These are phyloP conservation scores for Secale cereale DNA, from an alignment of 176 grass and related monocot genomes.

Conservation along the genomic window DNA sequence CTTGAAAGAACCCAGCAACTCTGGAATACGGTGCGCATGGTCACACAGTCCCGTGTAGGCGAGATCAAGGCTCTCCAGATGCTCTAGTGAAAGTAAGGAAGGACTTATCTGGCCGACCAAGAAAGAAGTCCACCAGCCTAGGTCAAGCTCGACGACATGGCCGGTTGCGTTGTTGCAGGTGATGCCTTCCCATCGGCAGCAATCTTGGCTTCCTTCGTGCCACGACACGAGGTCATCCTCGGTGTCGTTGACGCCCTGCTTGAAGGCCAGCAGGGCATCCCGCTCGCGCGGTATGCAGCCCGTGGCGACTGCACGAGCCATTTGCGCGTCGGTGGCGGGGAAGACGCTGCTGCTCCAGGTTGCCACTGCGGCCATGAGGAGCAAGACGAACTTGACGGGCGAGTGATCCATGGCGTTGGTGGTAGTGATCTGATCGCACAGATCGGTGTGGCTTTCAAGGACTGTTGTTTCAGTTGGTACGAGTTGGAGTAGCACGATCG, in stretches of 20 bases:
- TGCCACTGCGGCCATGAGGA: neutral
- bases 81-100: constrained; percentile 18
- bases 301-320: accelerated
- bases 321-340: too few relatives aligned
- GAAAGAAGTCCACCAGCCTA: neutral
- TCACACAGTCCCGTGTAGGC: neutral
- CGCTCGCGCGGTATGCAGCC: neutral
- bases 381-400: neutral
- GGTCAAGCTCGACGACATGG: neutral
- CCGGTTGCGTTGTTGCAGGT: neutral
- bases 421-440: too few relatives aligned
- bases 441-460: too few relatives aligned
- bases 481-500: neutral
- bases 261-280: constrained; percentile 33
- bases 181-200: constrained; percentile 45
- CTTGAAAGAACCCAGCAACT: constrained; percentile 19
- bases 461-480: too few relatives aligned
- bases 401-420: neutral
- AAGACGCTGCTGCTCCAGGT: neutral
- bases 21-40: neutral
- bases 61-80: constrained; percentile 19
- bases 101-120: constrained; percentile 20
- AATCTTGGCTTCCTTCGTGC: neutral
- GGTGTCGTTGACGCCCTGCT: neutral
- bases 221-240: neutral